Evolutionary conservation across 208 protist species (phyloP), one percentile per base, ranked within the genome.

Genomic region (Trypanosoma cruzi): DNA sequence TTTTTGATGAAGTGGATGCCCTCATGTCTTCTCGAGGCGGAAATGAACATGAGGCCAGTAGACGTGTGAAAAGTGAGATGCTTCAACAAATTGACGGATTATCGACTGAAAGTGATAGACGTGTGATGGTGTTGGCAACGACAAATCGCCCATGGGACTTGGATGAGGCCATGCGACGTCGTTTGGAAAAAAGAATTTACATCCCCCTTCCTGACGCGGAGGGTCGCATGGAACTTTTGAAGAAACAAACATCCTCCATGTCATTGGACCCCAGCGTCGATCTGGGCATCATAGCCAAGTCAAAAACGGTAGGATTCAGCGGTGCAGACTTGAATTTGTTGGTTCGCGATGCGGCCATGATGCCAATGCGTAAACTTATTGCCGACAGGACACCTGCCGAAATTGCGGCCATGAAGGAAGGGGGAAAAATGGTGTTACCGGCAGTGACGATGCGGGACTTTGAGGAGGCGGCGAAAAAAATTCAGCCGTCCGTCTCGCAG

Each of bases 41-140:
- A 44, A 68, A 64, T 58, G 86, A 96, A 49, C 75, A 96, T 62
- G 97, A 98, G 46, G 75, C 91, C 1, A 83, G 80, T 4, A 58
- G 97, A 24, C 70, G 97, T 13, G 67, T 99, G 48, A 99, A 99
- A 78, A 98, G 94, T 0, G 97, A 99, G 60, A 93, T 99, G 63
- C 81, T 99, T 28, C 69, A 98, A 28, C 95, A 98, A 73, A 80
- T 98, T 46, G 88, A 98, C 62, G 96, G 95, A 37, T 68, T 65
- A 57, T 20, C 4, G 7, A 63, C 58, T 49, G 65, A 64, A 60
- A 75, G 42, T 42, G 53, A 75, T 28, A 70, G 65, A 37, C 59
- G 57, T 20, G 80, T 88, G 4, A 75, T 83, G 68, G 80, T 88
- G n/a, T 56, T 88, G 32, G 93, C 79, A 28, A 92, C 94, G 5